A percentile compares a stretch with the other conserved stretches of the same genome.
phyloP scores from a whole-genome alignment of 2,329 filamentous ascomycete species.

The Neonectria hederae region DNA sequence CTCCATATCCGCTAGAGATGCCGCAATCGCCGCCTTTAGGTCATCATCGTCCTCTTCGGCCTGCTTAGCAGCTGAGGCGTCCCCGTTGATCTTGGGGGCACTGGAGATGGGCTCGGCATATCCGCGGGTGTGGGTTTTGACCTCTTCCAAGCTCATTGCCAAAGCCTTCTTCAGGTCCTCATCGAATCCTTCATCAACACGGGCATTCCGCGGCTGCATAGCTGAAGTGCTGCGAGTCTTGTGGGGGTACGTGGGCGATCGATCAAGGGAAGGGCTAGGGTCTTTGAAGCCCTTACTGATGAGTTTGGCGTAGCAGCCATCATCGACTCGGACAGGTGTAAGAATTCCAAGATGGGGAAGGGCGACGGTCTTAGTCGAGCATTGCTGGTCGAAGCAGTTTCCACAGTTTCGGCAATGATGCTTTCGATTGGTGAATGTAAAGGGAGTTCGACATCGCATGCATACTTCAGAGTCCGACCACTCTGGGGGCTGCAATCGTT shows the following conservation, averaged over 20 bases:
- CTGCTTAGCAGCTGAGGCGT: slow-evolving; percentile 51
- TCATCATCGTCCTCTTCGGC: slow-evolving; percentile 92
- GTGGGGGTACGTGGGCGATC: slow-evolving; percentile 60
- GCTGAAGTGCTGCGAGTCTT: slow-evolving; percentile 72
- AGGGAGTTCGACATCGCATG: slow-evolving; percentile 94
- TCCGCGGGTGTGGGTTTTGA: slow-evolving; percentile 76
- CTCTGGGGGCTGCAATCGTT: slow-evolving; percentile 77
- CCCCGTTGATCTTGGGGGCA: slow-evolving; percentile 49
- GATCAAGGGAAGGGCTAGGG: slow-evolving; percentile 56
- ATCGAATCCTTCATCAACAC: slow-evolving; percentile 91
- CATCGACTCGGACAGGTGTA: slow-evolving; percentile 91
- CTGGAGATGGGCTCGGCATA: slow-evolving; percentile 71
- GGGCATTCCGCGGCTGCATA: slow-evolving; percentile 91
- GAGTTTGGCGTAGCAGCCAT: slow-evolving; percentile 91
- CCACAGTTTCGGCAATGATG: slow-evolving; percentile 98
- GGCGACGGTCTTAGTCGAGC: slow-evolving; percentile 87
- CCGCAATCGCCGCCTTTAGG: slow-evolving; percentile 92
- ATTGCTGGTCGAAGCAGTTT: slow-evolving; percentile 96
- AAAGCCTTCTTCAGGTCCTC: slow-evolving; percentile 93
- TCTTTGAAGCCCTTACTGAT: slow-evolving; percentile 70
- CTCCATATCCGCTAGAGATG: slow-evolving; percentile 96
- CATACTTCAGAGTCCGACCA: slow-evolving; percentile 99
- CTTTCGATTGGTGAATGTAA: slow-evolving; percentile 98
- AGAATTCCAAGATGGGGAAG: slow-evolving; percentile 93
- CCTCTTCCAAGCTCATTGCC: slow-evolving; percentile 97